Percentiles rank a stretch among this genome's conserved stretches.
These are phyloP conservation scores for Diaporthe ampelina DNA, from an alignment of 2,329 filamentous ascomycete species.

Conservation along the genomic window DNA sequence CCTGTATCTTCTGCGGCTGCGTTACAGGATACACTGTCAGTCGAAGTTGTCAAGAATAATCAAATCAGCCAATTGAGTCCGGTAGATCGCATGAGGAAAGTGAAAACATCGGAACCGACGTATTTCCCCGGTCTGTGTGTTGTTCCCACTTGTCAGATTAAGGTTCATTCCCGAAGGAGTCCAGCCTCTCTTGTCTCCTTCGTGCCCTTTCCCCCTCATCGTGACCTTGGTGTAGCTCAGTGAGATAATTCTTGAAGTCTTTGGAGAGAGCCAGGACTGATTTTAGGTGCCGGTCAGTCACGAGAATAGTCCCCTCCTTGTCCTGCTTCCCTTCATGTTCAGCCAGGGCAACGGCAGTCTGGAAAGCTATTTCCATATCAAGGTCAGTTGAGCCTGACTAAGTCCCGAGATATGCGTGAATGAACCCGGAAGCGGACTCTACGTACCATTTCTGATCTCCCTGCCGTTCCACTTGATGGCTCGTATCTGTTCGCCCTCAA, in stretches of 20 bases:
- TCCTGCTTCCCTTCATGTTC: slow-evolving; percentile 37
- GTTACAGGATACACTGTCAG: too few species aligned
- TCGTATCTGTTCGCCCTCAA: slow-evolving; percentile 41
- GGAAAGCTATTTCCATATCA: slow-evolving; percentile 4
- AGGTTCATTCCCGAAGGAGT: not conserved
- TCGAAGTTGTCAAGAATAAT: too few species aligned
- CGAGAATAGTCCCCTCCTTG: slow-evolving; percentile 38
- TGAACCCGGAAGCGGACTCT: not conserved
- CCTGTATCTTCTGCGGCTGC: too few species aligned
- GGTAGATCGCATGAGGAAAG: too few species aligned
- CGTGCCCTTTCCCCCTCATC: not conserved
- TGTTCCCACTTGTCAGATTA: not conserved
- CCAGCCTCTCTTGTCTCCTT: not conserved
- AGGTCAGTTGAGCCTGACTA: not conserved
- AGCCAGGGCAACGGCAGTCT: slow-evolving; percentile 28
- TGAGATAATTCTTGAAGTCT: slow-evolving; percentile 42
- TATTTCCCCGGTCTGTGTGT: not conserved
- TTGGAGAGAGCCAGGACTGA: slow-evolving; percentile 45
- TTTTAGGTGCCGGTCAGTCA: slow-evolving; percentile 44
- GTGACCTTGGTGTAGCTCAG: not conserved
- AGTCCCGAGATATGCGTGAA: not conserved
- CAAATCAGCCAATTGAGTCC: too few species aligned
- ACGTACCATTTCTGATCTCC: slow-evolving; percentile 22
- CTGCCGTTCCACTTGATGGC: slow-evolving; percentile 41
- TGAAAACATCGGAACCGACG: too few species aligned